Base-by-base conservation (phyloP, 495 filamentous ascomycete species). In the Penicillium cosmopolitanum region DNA sequence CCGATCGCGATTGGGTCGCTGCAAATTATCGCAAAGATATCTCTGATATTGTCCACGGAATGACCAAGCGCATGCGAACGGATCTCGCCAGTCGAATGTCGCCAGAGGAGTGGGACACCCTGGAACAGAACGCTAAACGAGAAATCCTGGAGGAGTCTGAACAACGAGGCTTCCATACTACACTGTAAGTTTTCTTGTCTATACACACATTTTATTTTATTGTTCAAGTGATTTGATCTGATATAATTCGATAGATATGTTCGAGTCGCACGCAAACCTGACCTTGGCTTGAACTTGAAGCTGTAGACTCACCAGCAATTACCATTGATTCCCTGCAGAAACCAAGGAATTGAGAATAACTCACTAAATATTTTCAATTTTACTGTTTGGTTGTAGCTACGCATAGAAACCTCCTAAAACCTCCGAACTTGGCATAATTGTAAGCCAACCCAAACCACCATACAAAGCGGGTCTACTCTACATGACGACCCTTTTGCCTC, bases 1-100 rank as follows among this genome's bases (percentile, higher is more conserved):
- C 46, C 15, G 46, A 48, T 48, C 46, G 46, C 9, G 46, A 11
- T 3, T 48, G 46, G 46, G 46, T 48, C 46, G 46, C 19, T 48
- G 15, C 46, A 9, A 19, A 48, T 25, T 48, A 48, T 28, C 46
- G 21, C 3, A 48, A 48, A 15, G 46, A 48, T 28, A 48, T 48
- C 11, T 12, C 46, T 12, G 46, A 48, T 7, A 48, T 48, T 23
- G 46, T 48, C 3, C 46, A 48, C 15, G 46, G 46, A 5, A 48
- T 48, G 46, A 48, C 46, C 3, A 28, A 28, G 23, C 46, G 46
- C 46, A 48, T 48, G 46, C 46, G 46, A 23, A 28, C 6, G 19
- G 46, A 28, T 48, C 46, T 48, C 4, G 19, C 46, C 21, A 28
- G 23, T 28, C 46, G 46, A 48, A 11, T 48, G 46, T 48, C 21